A percentile compares a stretch with the other conserved stretches of the same genome.
Evolutionary conservation across 768 basidiomycete species (phyloP).

Genomic region (Suillus clintonianus): DNA sequence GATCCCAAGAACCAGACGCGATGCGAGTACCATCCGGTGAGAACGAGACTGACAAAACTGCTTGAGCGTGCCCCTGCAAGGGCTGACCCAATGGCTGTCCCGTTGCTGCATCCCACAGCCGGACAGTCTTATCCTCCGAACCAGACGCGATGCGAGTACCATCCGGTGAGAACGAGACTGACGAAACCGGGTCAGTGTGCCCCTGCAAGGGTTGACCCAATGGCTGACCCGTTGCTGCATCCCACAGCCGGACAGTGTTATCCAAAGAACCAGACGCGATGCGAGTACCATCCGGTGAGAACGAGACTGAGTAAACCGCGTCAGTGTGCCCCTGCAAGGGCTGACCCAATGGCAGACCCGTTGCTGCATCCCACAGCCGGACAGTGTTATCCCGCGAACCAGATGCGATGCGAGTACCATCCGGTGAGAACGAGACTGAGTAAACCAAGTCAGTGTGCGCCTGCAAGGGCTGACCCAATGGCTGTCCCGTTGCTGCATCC

Average conservation of each 20-base stretch:
- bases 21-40: too few relatives aligned
- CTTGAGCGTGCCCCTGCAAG: neutral
- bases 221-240: too few relatives aligned
- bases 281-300: slow-evolving; percentile 23
- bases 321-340: neutral
- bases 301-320: slow-evolving; percentile 9
- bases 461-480: too few relatives aligned
- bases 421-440: neutral
- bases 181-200: neutral
- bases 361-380: neutral
- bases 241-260: neutral
- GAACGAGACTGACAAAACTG: slow-evolving; percentile 1
- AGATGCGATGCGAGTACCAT: neutral
- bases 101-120: slow-evolving; percentile 2
- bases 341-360: neutral
- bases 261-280: neutral
- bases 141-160: slow-evolving; percentile 1
- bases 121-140: neutral
- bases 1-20: too few relatives aligned
- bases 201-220: too few relatives aligned
- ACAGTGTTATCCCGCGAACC: neutral
- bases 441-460: too few relatives aligned
- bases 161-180: neutral
- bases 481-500: neutral
- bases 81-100: neutral